phyloP scores from a whole-genome alignment of 2,329 filamentous ascomycete genomes.

The Sporothrix luriei region DNA sequence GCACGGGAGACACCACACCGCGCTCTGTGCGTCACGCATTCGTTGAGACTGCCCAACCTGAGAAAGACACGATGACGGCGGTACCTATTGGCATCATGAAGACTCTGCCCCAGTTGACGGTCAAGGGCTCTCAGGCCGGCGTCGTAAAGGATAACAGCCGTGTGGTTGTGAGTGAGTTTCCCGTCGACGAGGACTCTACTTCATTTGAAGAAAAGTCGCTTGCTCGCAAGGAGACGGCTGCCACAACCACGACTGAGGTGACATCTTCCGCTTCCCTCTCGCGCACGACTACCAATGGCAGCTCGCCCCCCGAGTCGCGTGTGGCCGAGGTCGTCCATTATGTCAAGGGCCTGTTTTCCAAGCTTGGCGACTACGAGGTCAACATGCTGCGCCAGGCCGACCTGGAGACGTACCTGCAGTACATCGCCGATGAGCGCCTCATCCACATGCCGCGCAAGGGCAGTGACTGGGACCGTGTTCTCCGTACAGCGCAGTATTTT shows the following conservation, averaged over 20 bases:
- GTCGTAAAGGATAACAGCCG: neutral
- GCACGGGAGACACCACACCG: neutral
- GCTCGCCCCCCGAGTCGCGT: conserved; percentile 23
- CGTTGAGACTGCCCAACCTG: neutral
- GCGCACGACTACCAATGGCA: conserved; percentile 19
- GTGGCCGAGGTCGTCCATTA: conserved; percentile 31
- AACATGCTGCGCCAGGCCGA: conserved; percentile 39
- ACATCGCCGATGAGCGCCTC: conserved; percentile 47
- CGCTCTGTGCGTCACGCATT: neutral
- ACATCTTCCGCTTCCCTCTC: neutral
- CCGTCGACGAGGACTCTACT: conserved; percentile 3
- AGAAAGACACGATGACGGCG: neutral
- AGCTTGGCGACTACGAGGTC: conserved; percentile 40
- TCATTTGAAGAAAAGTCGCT: neutral
- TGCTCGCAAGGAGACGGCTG: neutral
- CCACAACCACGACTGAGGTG: neutral
- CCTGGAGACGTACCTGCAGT: conserved; percentile 43
- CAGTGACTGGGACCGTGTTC: conserved; percentile 48
- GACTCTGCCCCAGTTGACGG: neutral
- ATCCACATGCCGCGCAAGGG: conserved; percentile 48
- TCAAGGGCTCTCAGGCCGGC: neutral
- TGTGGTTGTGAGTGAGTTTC: conserved; percentile 17
- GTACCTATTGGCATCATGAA: conserved; percentile 8
- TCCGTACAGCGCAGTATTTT: conserved; percentile 48
- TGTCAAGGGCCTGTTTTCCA: conserved; percentile 35